These are phyloP conservation scores for Septoria linicola DNA, from an alignment of 2,329 filamentous ascomycete genomes.

Conservation along the genomic window DNA sequence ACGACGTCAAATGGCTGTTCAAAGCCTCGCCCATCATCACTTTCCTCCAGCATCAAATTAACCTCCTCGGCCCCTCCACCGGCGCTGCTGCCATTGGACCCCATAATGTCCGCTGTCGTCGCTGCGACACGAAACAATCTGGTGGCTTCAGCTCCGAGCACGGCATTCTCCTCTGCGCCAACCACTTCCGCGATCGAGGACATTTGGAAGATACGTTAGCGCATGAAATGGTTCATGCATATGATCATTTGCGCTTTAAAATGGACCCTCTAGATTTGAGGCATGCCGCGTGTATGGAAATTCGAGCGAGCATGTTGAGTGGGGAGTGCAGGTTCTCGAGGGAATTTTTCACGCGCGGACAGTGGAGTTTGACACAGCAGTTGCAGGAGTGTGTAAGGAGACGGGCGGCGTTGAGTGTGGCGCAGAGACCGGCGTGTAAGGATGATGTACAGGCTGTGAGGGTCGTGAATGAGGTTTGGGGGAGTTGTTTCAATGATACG, in stretches of 20 bases:
- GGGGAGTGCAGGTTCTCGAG: conserved; percentile 90
- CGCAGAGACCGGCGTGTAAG: conserved; percentile 74
- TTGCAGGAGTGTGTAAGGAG: conserved; percentile 88
- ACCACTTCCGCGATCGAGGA: conserved; percentile 75
- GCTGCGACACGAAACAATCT: conserved; percentile 69
- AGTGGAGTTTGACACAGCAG: conserved; percentile 87
- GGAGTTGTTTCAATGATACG: conserved; percentile 92
- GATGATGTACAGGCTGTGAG: conserved; percentile 82
- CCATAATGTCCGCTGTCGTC: conserved; percentile 75
- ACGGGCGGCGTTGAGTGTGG: conserved; percentile 76
- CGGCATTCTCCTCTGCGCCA: conserved; percentile 90
- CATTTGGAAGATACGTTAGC: conserved; percentile 92
- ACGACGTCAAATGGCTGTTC: conserved; percentile 79
- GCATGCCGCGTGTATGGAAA: conserved; percentile 95
- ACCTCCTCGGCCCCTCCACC: conserved; percentile 60
- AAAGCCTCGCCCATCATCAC: conserved; percentile 80
- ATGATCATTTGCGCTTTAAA: conserved; percentile 89
- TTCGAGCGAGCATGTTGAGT: conserved; percentile 86
- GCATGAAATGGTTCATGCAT: conserved; percentile 98
- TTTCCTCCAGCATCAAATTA: conserved; percentile 81
- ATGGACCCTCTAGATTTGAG: conserved; percentile 78
- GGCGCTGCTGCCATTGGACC: conserved; percentile 63
- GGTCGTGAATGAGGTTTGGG: conserved; percentile 97
- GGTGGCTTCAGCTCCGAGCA: conserved; percentile 85
- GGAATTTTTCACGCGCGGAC: conserved; percentile 79